A percentile compares a stretch with the other conserved stretches of the same genome.
Conservation (phyloP, 345 rosid genomes). For the Lepidium didymum region DNA sequence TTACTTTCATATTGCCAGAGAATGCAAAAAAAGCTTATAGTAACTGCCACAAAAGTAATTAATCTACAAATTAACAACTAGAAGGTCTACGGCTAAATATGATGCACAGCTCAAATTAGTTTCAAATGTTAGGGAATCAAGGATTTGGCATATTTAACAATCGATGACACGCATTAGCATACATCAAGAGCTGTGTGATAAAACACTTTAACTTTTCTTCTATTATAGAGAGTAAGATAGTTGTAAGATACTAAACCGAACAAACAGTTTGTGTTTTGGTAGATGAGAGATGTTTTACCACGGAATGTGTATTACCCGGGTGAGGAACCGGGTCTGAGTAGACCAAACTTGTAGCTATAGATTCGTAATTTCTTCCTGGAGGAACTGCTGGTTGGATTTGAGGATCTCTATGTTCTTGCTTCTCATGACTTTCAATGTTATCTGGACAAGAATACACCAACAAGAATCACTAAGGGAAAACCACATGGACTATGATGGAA, state of each 20-base stretch:
- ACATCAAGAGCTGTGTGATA: background rate
- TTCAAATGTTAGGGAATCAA: background rate
- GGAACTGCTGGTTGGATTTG: slow-evolving; percentile 41
- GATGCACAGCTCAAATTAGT: background rate
- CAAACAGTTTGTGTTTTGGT: background rate
- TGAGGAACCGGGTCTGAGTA: slow-evolving; percentile 35
- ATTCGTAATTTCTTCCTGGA: slow-evolving; percentile 38
- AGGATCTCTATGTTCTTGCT: slow-evolving; percentile 47
- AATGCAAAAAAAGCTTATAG: background rate
- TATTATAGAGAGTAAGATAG: background rate
- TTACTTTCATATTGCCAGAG: background rate
- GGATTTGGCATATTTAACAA: background rate
- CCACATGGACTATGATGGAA: background rate
- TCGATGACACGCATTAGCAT: background rate
- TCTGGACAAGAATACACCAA: slow-evolving; percentile 28
- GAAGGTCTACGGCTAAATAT: background rate
- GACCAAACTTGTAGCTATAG: slow-evolving; percentile 36
- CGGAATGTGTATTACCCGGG: slow-evolving; percentile 9
- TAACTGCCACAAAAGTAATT: background rate
- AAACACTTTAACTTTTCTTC: background rate
- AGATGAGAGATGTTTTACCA: slow-evolving; percentile 37
- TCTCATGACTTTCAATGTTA: slow-evolving; percentile 58
- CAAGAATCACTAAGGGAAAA: slow-evolving; percentile 3
- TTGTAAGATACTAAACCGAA: background rate
- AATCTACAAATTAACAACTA: background rate